Base-by-base conservation (phyloP, 2,329 filamentous ascomycete genomes). In the Fusarium siculi region DNA sequence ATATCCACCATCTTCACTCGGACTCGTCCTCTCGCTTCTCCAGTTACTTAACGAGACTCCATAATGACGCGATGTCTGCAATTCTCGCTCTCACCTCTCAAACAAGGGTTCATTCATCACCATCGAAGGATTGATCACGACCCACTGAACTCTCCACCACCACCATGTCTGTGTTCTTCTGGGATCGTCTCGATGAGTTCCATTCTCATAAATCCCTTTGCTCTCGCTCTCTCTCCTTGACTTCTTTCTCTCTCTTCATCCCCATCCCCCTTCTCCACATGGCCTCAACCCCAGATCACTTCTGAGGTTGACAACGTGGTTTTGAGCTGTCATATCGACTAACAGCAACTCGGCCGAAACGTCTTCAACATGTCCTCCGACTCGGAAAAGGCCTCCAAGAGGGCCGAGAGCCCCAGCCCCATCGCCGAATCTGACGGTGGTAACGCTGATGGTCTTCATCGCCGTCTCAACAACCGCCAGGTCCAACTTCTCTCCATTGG, bases 391-490 rank as follows among this genome's bases (percentile, higher is more conserved):
- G 47, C 15, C 30, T 72, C 63, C 40, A 74, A 74, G 72, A 42
- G 68, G 44, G 49, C 40, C 28, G 59, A 34, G 25, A 66, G 59
- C 43, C 72, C 72, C 55, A 25, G 54, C 14, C 40, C n/a, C 23
- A 40, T 55, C 18, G n/a, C 1, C 39, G 40, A 60, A n/a, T 37
- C n/a, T 23, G 72, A 74, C 14, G 60, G 54, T 42, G 72, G 34
- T 19, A 74, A 62, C 32, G 18, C 54, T 0, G 72, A 68, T 21
- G 72, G 72, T 15, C 72, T 74, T 18, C 72, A 75, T 61, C 72
- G 72, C 28, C 72, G 72, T 30, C 72, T 74, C 43, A 74, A 74
- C 50, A 74, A 74, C 34, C 70, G 73, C 32, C 73, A 75, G 18
- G 67, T 75, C 2, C 73, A 75, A n/a, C 72, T 75, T 2, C 66